Evolutionary conservation across 495 filamentous ascomycete species (phyloP).

Genomic region (Parmelia sp.): DNA sequence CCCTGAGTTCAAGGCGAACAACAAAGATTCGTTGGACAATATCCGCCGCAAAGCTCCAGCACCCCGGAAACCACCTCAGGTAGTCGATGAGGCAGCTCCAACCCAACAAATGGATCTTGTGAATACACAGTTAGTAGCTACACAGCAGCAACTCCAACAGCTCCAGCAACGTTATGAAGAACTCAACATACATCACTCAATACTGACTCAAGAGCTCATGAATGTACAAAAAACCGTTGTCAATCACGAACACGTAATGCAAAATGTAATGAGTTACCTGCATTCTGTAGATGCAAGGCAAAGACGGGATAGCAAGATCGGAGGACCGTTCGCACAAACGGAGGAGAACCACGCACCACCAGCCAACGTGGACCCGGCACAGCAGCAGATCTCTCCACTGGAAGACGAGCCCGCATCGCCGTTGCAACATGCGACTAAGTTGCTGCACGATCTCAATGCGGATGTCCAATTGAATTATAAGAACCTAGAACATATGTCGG

Average conservation of each 20-base stretch:
- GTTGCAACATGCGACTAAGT: conserved; percentile 81
- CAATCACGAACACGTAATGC: conserved; percentile 71
- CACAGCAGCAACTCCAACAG: conserved; percentile 83
- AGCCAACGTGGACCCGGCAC: conserved; percentile 26
- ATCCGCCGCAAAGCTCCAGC: conserved; percentile 94
- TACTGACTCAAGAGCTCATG: conserved; percentile 82
- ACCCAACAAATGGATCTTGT: conserved; percentile 86
- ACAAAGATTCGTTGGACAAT: conserved; percentile 94
- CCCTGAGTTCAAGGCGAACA: conserved; percentile 91
- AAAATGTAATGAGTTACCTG: conserved; percentile 66
- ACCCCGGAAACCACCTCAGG: conserved; percentile 65
- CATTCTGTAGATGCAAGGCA: conserved; percentile 60
- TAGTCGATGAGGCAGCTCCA: conserved; percentile 65
- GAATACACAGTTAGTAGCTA: conserved; percentile 79
- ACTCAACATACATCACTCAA: conserved; percentile 74
- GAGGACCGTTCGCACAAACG: conserved; percentile 41
- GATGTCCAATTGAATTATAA: conserved; percentile 69
- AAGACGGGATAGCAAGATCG: conserved; percentile 53
- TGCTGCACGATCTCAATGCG: conserved; percentile 72
- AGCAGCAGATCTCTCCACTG: conserved; percentile 39
- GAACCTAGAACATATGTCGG: conserved; percentile 70
- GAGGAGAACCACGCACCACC: conserved; percentile 25
- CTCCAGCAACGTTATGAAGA: conserved; percentile 81
- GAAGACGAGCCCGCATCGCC: conserved; percentile 76
- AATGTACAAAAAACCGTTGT: conserved; percentile 84